Conservation (phyloP, 2,329 filamentous ascomycete genomes). For the Periglandula ipomoeae region DNA sequence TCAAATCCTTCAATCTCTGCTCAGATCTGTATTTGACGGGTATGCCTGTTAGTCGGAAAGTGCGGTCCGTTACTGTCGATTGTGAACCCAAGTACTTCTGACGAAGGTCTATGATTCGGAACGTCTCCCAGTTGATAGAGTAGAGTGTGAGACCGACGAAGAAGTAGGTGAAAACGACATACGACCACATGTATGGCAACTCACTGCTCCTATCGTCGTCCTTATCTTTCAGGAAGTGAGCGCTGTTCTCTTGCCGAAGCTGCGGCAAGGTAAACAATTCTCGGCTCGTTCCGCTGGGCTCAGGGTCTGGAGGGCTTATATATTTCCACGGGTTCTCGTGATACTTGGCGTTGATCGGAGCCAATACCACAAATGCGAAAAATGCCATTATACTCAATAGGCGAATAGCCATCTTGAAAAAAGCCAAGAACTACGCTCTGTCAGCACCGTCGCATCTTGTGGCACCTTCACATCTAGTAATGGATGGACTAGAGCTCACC, state of each 20-base stretch:
- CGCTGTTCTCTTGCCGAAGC: conserved; percentile 9
- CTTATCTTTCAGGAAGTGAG: conserved; percentile 17
- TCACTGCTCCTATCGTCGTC: conserved; percentile 26
- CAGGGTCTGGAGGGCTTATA: background rate
- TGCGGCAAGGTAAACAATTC: background rate
- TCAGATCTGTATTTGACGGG: conserved; percentile 72
- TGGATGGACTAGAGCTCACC: conserved; percentile 34
- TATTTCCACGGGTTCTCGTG: conserved; percentile 8
- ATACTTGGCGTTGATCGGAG: conserved; percentile 73
- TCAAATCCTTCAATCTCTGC: conserved; percentile 71
- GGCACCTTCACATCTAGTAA: background rate
- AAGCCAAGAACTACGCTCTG: conserved; percentile 60
- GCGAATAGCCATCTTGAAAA: conserved; percentile 91
- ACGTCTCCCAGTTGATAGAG: conserved; percentile 73
- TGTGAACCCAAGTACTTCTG: conserved; percentile 91
- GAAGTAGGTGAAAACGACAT: conserved; percentile 88
- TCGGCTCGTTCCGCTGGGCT: conserved; percentile 6
- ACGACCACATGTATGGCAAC: conserved; percentile 70
- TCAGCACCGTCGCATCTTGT: conserved; percentile 10
- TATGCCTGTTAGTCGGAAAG: conserved; percentile 84
- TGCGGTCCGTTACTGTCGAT: conserved; percentile 91
- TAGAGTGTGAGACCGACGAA: conserved; percentile 79
- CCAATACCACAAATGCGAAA: conserved; percentile 71
- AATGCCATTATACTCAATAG: conserved; percentile 73
- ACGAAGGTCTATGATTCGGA: conserved; percentile 72